Conservation (phyloP, 164 flowering plant genomes). For the Saururus chinensis region DNA sequence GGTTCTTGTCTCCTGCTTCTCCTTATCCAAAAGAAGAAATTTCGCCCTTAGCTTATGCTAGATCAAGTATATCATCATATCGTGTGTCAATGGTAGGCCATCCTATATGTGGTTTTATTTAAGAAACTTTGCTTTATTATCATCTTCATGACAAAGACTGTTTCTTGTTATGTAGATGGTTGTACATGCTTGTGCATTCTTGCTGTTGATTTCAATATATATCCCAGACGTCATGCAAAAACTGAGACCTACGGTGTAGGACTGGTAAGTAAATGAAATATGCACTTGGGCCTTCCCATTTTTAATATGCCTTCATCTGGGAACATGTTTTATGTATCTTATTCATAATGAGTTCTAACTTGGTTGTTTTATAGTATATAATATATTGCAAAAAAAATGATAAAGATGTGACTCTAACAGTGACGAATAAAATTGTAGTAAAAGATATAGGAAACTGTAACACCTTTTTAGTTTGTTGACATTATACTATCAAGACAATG, state of each 20-base stretch:
- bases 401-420: no score
- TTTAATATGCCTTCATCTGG: not conserved
- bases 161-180: constrained; percentile 50
- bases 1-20: constrained; percentile 21
- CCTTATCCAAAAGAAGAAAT: constrained; percentile 14
- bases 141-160: constrained; percentile 10
- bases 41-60: constrained; percentile 16
- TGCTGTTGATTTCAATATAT: constrained; percentile 90
- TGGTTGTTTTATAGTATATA: not conserved
- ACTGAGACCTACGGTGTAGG: constrained; percentile 89
- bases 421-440: no score
- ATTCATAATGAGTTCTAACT: not conserved
- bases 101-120: constrained; percentile 3
- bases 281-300: not conserved
- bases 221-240: constrained; percentile 88
- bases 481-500: no score
- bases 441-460: no score
- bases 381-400: no score
- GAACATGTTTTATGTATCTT: not conserved
- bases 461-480: no score
- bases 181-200: constrained; percentile 77
- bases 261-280: constrained; percentile 40
- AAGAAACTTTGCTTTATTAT: not conserved
- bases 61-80: constrained; percentile 53
- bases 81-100: constrained; percentile 58